phyloP scores from a whole-genome alignment of 176 grass and related monocot species.

The Oryza punctata region DNA sequence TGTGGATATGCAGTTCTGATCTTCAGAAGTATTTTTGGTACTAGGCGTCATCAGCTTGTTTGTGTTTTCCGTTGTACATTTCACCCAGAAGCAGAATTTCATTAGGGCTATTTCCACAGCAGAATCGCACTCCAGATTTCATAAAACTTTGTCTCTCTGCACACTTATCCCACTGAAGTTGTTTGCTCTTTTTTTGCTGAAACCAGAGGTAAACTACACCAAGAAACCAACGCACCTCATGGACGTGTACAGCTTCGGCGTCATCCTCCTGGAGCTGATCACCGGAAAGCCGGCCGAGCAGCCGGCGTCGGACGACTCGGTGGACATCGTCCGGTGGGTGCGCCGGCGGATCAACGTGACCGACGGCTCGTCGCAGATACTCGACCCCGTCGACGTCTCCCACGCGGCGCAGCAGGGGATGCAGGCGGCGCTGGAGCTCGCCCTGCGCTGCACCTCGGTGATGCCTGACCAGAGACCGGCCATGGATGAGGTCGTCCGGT shows the following conservation, averaged over 20 bases:
- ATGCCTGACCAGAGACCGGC: slow-evolving; percentile 66
- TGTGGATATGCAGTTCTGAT: not conserved
- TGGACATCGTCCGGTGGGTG: slow-evolving; percentile 69
- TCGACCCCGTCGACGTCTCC: slow-evolving; percentile 51
- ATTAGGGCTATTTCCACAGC: not conserved
- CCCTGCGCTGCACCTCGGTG: slow-evolving; percentile 65
- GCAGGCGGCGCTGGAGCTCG: slow-evolving; percentile 57
- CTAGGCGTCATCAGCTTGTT: not conserved
- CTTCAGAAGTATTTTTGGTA: not conserved
- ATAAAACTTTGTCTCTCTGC: not conserved
- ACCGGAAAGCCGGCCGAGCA: slow-evolving; percentile 64
- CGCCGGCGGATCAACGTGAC: slow-evolving; percentile 62
- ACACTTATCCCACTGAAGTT: slow-evolving; percentile 13
- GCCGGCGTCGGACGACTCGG: slow-evolving; percentile 42
- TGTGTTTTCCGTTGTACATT: not conserved
- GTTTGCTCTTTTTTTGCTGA: not conserved
- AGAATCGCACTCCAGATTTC: not conserved
- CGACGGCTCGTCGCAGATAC: slow-evolving; percentile 45
- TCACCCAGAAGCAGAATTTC: not conserved
- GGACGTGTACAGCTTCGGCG: slow-evolving; percentile 81
- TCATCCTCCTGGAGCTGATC: slow-evolving; percentile 76
- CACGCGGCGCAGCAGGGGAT: slow-evolving; percentile 43
- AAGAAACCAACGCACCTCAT: slow-evolving; percentile 66
- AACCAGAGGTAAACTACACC: slow-evolving; percentile 54
- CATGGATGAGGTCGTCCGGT: slow-evolving; percentile 56